These are phyloP conservation scores for Arthrobotrys pseudoclavata DNA, from an alignment of 2,329 filamentous ascomycete genomes.

Conservation along the genomic window DNA sequence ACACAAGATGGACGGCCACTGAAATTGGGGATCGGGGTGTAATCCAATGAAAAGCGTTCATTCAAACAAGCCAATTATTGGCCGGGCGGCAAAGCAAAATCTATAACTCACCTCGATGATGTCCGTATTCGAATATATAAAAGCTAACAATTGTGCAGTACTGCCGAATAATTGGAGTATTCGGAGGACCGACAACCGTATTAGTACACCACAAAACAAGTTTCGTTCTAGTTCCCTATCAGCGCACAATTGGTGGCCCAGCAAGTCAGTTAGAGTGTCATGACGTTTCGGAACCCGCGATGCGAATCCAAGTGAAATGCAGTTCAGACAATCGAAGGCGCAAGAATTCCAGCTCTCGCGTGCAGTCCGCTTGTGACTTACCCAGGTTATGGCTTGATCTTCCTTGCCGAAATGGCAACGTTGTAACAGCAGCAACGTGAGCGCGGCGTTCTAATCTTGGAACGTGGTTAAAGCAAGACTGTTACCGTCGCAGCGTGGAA, in stretches of 20 bases:
- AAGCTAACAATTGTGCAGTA: slow-evolving; percentile 26
- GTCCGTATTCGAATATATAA: slow-evolving; percentile 45
- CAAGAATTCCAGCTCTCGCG: slow-evolving; percentile 36
- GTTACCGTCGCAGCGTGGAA: slow-evolving; percentile 34
- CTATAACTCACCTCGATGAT: slow-evolving; percentile 42
- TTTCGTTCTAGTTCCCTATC: slow-evolving; percentile 20
- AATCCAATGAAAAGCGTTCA: slow-evolving; percentile 44
- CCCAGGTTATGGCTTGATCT: slow-evolving; percentile 12
- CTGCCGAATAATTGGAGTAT: slow-evolving; percentile 14
- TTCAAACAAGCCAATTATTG: slow-evolving; percentile 31
- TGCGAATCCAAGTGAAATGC: slow-evolving; percentile 46
- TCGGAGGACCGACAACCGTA: slow-evolving; percentile 26
- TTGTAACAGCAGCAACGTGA: slow-evolving; percentile 42
- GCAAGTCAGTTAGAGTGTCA: slow-evolving; percentile 30
- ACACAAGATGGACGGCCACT: slow-evolving; percentile 36
- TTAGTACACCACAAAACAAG: slow-evolving; percentile 33
- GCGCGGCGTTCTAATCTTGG: slow-evolving; percentile 50
- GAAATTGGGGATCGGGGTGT: slow-evolving; percentile 42
- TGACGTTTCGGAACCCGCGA: slow-evolving; percentile 36
- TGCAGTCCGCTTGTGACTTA: slow-evolving; percentile 15
- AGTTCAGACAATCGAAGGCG: slow-evolving; percentile 50
- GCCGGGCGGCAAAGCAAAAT: slow-evolving; percentile 57
- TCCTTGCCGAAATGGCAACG: slow-evolving; percentile 41
- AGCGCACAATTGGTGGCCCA: slow-evolving; percentile 26
- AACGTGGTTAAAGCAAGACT: slow-evolving; percentile 26